Evolutionary conservation across 345 rosid genomes (phyloP).

Genomic region (Cardiospermum halicacabum): DNA sequence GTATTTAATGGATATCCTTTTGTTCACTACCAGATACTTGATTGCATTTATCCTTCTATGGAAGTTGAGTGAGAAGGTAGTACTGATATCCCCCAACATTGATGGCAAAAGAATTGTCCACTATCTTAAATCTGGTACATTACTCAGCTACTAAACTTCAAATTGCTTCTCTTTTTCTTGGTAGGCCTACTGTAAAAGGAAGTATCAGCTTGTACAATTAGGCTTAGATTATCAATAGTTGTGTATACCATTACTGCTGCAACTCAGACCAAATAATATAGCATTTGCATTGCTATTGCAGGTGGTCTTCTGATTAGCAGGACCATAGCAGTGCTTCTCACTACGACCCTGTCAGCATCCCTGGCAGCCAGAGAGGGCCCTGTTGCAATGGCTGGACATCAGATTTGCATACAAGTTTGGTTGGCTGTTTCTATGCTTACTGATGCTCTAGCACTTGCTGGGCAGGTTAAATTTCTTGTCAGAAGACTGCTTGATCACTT

Average conservation of each 20-base stretch:
- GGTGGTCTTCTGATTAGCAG: conserved; percentile 94
- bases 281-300: conserved; percentile 23
- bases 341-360: conserved; percentile 81
- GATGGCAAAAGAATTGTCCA: conserved; percentile 48
- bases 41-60: conserved; percentile 78
- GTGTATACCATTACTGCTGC: neutral
- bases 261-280: neutral
- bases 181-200: neutral
- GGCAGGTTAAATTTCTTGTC: conserved; percentile 51
- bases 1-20: conserved; percentile 8
- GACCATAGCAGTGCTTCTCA: conserved; percentile 71
- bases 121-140: conserved; percentile 79
- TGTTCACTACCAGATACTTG: conserved; percentile 48
- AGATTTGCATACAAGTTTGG: conserved; percentile 88
- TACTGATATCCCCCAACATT: conserved; percentile 58
- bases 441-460: conserved; percentile 95
- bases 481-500: neutral
- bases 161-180: neutral
- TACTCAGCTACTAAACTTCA: neutral
- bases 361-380: conserved; percentile 88
- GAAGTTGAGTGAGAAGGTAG: conserved; percentile 71
- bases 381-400: conserved; percentile 89
- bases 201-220: neutral
- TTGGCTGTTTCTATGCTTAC: conserved; percentile 83
- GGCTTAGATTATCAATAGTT: too few relatives aligned